Percentiles rank a stretch among this genome's conserved stretches.
phyloP scores from a whole-genome alignment of 768 basidiomycete species.

The Amanita brunnescens region DNA sequence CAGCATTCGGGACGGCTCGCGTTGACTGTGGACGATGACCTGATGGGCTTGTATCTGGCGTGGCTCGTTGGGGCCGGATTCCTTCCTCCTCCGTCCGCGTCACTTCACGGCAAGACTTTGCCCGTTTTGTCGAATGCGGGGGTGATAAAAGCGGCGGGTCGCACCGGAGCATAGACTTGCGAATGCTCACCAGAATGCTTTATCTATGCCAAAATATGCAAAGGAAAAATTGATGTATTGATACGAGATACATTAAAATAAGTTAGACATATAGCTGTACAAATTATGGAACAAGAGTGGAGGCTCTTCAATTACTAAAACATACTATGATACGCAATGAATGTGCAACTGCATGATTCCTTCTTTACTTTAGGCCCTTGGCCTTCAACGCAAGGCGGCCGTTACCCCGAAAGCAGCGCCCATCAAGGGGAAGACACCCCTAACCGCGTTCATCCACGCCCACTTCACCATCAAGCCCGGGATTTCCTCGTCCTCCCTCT shows the following conservation, averaged over 20 bases:
- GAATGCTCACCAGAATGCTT: neutral
- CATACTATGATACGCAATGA: no score
- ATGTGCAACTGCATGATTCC: no score
- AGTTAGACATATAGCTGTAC: neutral
- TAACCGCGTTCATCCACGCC: neutral
- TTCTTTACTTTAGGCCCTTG: no score
- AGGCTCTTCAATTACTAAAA: neutral
- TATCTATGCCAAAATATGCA: neutral
- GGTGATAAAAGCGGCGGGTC: conserved; percentile 54
- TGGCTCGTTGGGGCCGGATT: conserved; percentile 89
- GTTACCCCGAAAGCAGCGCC: neutral
- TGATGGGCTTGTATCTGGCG: conserved; percentile 84
- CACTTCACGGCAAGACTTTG: conserved; percentile 34
- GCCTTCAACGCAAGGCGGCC: neutral
- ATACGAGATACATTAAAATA: no score
- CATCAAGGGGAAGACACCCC: neutral
- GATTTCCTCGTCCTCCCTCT: neutral
- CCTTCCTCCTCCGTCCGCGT: conserved; percentile 45
- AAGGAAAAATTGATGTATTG: neutral
- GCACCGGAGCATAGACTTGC: conserved; percentile 44
- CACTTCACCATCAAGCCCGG: conserved; percentile 2
- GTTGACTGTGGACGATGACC: conserved; percentile 60
- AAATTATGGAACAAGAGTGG: neutral
- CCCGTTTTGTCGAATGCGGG: conserved; percentile 36
- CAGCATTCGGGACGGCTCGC: conserved; percentile 28